Evolutionary conservation across 331 rosid genomes (phyloP).

Genomic region (Pyracantha coccinea): DNA sequence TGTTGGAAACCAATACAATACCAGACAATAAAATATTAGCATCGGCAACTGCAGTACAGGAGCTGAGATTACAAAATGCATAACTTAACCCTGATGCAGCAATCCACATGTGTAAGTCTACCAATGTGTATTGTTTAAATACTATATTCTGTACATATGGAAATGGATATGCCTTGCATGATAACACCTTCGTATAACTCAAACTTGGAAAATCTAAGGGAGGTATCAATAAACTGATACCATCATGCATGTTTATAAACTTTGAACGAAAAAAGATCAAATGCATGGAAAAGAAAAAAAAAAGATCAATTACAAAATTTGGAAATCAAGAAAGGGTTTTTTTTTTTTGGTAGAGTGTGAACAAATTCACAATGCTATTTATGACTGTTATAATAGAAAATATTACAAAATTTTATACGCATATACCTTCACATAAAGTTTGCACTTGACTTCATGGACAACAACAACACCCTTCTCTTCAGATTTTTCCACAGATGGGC

Average conservation of each 20-base stretch:
- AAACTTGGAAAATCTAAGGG: background rate
- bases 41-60: background rate
- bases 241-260: background rate
- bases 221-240: background rate
- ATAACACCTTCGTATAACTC: background rate
- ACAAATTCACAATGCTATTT: background rate
- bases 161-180: background rate
- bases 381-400: background rate
- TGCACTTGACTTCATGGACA: constrained; percentile 95
- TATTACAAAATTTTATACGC: background rate
- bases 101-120: background rate
- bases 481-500: constrained; percentile 87
- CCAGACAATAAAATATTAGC: background rate
- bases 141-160: background rate
- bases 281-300: background rate
- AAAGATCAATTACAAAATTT: background rate
- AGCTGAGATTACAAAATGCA: background rate
- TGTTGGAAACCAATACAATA: background rate
- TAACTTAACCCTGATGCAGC: background rate
- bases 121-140: background rate
- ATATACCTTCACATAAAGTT: constrained; percentile 84
- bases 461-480: constrained; percentile 82
- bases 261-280: background rate
- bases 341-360: background rate
- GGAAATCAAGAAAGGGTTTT: background rate